phyloP scores from a whole-genome alignment of 2,329 filamentous ascomycete species.

The Apiospora arundinis region DNA sequence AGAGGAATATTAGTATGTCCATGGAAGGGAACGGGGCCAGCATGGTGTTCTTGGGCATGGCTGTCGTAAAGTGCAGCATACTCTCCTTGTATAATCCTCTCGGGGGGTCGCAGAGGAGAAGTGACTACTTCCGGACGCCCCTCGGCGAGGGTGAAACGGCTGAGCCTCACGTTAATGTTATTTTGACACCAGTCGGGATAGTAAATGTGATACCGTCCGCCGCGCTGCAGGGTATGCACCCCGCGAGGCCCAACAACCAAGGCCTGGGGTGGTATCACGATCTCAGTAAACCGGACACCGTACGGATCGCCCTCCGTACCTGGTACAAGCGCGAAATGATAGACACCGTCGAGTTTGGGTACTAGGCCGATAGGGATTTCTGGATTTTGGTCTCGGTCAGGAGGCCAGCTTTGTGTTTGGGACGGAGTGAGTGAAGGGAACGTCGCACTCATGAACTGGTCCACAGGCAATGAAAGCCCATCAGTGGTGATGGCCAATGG shows the following conservation, averaged over 20 bases:
- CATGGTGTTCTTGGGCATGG: not conserved
- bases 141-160: not conserved
- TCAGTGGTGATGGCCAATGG: not conserved
- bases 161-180: not conserved
- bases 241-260: not conserved
- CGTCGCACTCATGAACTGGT: not conserved
- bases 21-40: not conserved
- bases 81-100: not conserved
- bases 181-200: not conserved
- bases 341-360: not conserved
- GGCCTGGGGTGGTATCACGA: not conserved
- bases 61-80: not conserved
- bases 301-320: not conserved
- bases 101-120: not conserved
- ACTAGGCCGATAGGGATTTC: too few species aligned
- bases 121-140: not conserved
- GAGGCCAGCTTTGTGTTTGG: not conserved
- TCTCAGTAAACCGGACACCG: conserved; percentile 1
- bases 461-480: not conserved
- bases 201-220: not conserved
- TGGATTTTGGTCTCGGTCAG: not conserved
- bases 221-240: not conserved
- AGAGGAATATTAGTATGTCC: not conserved
- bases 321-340: not conserved
- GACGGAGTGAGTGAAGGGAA: not conserved